Percentiles rank a stretch among this genome's conserved stretches.
Conservation (phyloP, 2,329 filamentous ascomycete species). For the Aspergillus sp. region DNA sequence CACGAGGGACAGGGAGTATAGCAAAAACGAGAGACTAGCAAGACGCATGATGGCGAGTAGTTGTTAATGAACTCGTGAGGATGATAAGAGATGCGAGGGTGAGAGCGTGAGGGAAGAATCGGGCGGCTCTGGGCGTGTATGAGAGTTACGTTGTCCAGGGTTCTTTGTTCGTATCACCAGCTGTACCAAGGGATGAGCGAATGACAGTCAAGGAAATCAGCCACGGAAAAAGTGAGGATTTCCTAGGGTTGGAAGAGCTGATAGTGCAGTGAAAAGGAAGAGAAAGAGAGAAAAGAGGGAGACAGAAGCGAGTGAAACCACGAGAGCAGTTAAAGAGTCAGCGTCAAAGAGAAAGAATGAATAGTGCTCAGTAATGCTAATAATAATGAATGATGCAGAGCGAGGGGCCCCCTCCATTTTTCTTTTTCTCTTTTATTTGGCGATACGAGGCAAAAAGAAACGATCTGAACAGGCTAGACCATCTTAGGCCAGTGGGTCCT, state of each 20-base stretch:
- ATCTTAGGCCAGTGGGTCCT: neutral
- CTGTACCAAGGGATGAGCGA: conserved; percentile 1
- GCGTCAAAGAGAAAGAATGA: neutral
- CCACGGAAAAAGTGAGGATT: neutral
- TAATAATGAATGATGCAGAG: neutral
- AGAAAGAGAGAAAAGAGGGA: conserved; percentile 1
- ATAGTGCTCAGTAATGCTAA: neutral
- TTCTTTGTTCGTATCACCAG: neutral
- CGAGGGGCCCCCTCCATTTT: neutral
- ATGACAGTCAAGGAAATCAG: neutral
- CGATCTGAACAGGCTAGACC: conserved; percentile 2
- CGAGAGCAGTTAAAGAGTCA: no score
- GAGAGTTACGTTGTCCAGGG: no score
- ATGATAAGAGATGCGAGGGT: neutral
- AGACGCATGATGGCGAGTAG: conserved; percentile 23
- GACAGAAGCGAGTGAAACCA: neutral
- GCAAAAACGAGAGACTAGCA: conserved; percentile 23
- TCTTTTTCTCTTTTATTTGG: neutral
- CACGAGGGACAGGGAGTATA: conserved; percentile 28
- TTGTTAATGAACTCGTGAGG: neutral
- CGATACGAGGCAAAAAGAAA: neutral
- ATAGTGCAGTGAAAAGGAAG: neutral
- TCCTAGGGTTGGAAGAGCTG: neutral
- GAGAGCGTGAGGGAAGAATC: neutral
- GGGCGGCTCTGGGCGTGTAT: neutral